These are phyloP conservation scores for Aureobasidium sp. DNA, from an alignment of 2,329 filamentous ascomycete genomes.

Conservation along the genomic window DNA sequence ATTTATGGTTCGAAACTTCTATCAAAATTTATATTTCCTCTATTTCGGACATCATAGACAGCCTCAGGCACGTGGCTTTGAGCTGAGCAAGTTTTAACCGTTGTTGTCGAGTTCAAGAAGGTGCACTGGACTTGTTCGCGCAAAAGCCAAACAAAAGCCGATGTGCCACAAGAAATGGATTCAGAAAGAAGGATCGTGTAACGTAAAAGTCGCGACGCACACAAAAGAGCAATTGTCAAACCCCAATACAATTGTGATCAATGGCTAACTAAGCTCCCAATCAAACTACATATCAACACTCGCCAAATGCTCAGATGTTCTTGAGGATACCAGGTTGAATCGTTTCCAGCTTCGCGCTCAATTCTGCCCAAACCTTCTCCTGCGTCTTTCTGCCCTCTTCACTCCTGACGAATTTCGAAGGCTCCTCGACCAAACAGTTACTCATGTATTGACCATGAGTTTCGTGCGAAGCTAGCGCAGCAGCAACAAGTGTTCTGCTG, in stretches of 20 bases:
- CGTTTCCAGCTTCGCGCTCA: constrained; percentile 29
- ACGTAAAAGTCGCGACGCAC: too few species aligned
- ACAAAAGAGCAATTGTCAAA: too few species aligned
- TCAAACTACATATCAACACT: too few species aligned
- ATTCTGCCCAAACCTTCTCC: constrained; percentile 31
- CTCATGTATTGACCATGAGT: constrained; percentile 34
- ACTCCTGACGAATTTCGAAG: constrained; percentile 27
- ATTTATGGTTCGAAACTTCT: neutral
- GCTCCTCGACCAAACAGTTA: constrained; percentile 23
- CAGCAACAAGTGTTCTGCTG: constrained; percentile 32
- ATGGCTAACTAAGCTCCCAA: neutral
- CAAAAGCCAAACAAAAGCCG: neutral
- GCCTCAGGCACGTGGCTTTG: too few species aligned
- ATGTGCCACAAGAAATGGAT: too few species aligned
- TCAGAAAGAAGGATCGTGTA: too few species aligned
- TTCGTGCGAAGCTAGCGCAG: constrained; percentile 26
- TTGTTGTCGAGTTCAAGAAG: neutral
- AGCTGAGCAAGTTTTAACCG: too few species aligned
- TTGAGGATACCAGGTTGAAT: constrained; percentile 27
- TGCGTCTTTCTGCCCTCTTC: constrained; percentile 29
- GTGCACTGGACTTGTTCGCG: neutral
- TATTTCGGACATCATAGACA: too few species aligned
- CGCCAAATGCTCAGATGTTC: constrained; percentile 2
- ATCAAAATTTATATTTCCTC: too few species aligned
- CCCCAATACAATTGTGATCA: neutral